These are phyloP conservation scores for Sistotremastrum niveocremeum DNA, from an alignment of 768 basidiomycete species.

Conservation along the genomic window DNA sequence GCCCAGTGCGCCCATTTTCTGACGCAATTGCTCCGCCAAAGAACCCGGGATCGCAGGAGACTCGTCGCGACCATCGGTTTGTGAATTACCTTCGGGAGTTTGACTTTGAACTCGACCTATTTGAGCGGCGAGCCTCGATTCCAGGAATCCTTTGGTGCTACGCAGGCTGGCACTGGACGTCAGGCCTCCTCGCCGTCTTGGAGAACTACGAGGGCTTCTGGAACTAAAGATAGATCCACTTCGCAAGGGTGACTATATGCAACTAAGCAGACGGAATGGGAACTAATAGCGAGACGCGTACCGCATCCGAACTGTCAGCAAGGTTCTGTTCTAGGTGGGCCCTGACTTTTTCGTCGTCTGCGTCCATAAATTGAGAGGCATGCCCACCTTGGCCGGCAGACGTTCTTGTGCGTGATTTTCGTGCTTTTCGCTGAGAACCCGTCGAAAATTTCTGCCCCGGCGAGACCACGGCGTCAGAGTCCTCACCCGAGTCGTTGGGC, in stretches of 20 bases:
- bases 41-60: slow-evolving; percentile 27
- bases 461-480: slow-evolving; percentile 25
- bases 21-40: slow-evolving; percentile 48
- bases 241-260: no score
- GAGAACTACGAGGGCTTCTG: neutral
- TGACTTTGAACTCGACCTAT: no score
- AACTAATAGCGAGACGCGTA: slow-evolving; percentile 21
- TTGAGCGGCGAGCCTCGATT: no score
- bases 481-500: slow-evolving; percentile 19
- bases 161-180: no score
- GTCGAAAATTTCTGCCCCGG: neutral
- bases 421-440: slow-evolving; percentile 16
- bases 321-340: slow-evolving; percentile 82
- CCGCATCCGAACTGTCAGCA: slow-evolving; percentile 57
- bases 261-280: no score
- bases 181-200: neutral
- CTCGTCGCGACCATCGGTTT: neutral
- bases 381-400: slow-evolving; percentile 26
- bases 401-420: slow-evolving; percentile 13
- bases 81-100: neutral
- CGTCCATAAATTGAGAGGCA: slow-evolving; percentile 80
- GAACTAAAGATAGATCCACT: no score
- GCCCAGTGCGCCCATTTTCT: slow-evolving; percentile 40
- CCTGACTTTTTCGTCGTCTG: slow-evolving; percentile 69
- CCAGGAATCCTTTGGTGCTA: no score